Conservation (phyloP, 345 rosid species). For the Balakata baccata region DNA sequence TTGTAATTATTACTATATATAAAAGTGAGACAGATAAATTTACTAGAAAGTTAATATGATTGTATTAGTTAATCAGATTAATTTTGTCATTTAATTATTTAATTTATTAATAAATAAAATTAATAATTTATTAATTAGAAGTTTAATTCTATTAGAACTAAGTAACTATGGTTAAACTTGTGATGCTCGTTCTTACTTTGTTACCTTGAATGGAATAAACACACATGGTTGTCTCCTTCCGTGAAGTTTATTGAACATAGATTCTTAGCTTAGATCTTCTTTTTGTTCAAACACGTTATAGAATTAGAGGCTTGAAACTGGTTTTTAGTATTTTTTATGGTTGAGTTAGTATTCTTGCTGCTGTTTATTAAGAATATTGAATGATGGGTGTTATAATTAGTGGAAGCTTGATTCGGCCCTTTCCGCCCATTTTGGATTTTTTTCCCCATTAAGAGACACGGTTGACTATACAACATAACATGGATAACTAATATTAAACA, state of each 20-base stretch:
- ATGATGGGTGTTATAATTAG: constrained; percentile 4
- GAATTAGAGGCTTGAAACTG: constrained; percentile 2
- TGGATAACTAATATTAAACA: too few species aligned
- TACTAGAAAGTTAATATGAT: too few species aligned
- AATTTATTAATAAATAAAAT: too few species aligned
- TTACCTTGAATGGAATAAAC: constrained; percentile 22
- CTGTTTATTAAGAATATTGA: background rate
- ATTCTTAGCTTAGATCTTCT: background rate
- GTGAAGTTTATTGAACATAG: constrained; percentile 7
- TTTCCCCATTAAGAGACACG: too few species aligned
- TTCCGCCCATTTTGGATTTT: background rate
- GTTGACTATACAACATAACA: too few species aligned
- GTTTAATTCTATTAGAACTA: too few species aligned
- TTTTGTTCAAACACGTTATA: constrained; percentile 3
- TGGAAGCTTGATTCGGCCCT: background rate
- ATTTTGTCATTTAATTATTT: too few species aligned
- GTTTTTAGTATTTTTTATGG: background rate
- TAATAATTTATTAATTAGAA: too few species aligned
- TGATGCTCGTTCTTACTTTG: background rate
- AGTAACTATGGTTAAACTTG: too few species aligned
- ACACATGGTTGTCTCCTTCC: background rate
- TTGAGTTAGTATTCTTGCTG: background rate
- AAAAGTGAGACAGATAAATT: too few species aligned
- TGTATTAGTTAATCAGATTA: too few species aligned
- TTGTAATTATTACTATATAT: too few species aligned